Percentiles rank a stretch among this genome's conserved stretches.
These are phyloP conservation scores for Populus hybrid DNA, from an alignment of 441 rosid genomes.

Conservation along the genomic window DNA sequence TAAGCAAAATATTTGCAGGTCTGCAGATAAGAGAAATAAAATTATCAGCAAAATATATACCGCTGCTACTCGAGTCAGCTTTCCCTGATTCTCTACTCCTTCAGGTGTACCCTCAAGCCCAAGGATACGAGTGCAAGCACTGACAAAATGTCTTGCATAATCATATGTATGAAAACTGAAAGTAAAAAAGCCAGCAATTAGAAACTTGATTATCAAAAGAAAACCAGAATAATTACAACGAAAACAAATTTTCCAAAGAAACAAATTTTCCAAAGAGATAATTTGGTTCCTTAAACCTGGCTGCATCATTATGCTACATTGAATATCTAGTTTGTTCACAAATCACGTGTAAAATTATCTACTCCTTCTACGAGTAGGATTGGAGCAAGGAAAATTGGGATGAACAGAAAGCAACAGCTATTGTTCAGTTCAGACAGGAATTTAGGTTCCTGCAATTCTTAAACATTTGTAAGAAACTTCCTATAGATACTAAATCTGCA, in stretches of 20 bases:
- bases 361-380: not conserved
- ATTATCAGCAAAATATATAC: slow-evolving; percentile 34
- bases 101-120: slow-evolving; percentile 88
- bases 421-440: not conserved
- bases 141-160: slow-evolving; percentile 84
- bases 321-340: not conserved
- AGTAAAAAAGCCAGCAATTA: slow-evolving; percentile 2
- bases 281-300: not conserved
- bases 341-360: not conserved
- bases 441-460: not conserved
- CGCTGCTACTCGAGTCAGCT: slow-evolving; percentile 74
- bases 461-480: not conserved
- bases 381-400: not conserved
- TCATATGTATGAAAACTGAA: slow-evolving; percentile 77
- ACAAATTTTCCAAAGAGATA: not conserved
- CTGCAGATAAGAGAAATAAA: slow-evolving; percentile 15
- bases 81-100: slow-evolving; percentile 87
- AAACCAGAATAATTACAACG: not conserved
- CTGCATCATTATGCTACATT: not conserved
- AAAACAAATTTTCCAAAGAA: not conserved
- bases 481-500: not conserved
- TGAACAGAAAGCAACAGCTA: not conserved
- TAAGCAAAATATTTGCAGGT: slow-evolving; percentile 7
- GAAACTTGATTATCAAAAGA: slow-evolving; percentile 2
- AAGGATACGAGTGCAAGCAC: slow-evolving; percentile 86